These are phyloP conservation scores for Glonium stellatum DNA, from an alignment of 495 filamentous ascomycete genomes.

Conservation along the genomic window DNA sequence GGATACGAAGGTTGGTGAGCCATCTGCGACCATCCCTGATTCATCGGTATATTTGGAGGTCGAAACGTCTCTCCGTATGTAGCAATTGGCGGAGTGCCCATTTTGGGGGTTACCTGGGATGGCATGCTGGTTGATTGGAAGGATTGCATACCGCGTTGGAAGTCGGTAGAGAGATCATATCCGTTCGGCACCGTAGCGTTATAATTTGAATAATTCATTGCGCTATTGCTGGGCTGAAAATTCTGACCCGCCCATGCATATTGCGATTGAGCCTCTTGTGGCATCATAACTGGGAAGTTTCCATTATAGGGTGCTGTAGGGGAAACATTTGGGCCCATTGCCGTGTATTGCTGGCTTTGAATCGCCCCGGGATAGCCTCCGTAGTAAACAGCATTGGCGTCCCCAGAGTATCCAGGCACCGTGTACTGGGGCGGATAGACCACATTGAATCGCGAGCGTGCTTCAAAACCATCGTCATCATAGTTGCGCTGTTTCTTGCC, in stretches of 20 bases:
- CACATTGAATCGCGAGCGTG: constrained; percentile 70
- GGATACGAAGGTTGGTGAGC: constrained; percentile 17
- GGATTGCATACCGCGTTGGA: constrained; percentile 35
- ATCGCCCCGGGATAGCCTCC: constrained; percentile 41
- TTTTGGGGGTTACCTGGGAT: constrained; percentile 27
- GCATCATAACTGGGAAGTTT: constrained; percentile 21
- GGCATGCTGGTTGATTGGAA: constrained; percentile 24
- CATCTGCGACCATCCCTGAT: constrained; percentile 29
- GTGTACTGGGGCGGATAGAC: constrained; percentile 54
- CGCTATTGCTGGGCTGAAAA: constrained; percentile 7
- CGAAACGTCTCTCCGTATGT: constrained; percentile 20
- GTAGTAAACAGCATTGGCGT: constrained; percentile 44
- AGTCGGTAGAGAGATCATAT: constrained; percentile 33
- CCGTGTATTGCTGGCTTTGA: constrained; percentile 27
- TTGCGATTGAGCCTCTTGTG: constrained; percentile 16
- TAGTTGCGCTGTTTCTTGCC: constrained; percentile 63
- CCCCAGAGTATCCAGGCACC: constrained; percentile 36
- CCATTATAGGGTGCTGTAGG: constrained; percentile 12
- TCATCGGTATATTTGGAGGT: constrained; percentile 23
- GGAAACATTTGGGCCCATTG: constrained; percentile 9
- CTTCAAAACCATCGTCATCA: constrained; percentile 80
- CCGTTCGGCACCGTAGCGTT: constrained; percentile 10
- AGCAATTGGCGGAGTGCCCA: constrained; percentile 22
- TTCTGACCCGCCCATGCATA: constrained; percentile 20
- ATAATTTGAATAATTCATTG: constrained; percentile 17